A percentile compares a stretch with the other conserved stretches of the same genome.
Evolutionary conservation across 305 asterid genomes (phyloP).

Genomic region (Salvia sclarea): DNA sequence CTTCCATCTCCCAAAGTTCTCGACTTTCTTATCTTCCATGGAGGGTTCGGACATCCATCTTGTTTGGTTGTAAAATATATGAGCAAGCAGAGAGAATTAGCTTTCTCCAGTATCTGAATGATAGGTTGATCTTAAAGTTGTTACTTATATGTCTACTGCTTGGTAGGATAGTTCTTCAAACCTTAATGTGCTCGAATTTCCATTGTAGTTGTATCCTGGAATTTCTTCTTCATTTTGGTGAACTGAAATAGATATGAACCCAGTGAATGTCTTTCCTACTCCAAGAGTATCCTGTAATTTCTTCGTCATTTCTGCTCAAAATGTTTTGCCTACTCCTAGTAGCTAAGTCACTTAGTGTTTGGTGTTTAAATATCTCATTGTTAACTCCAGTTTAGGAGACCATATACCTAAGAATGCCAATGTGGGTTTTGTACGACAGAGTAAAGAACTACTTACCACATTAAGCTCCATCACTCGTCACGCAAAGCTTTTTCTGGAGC

Average conservation of each 20-base stretch:
- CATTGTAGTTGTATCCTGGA: background rate
- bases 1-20: conserved; percentile 15
- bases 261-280: background rate
- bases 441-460: conserved; percentile 23
- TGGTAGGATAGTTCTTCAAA: background rate
- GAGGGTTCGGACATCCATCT: background rate
- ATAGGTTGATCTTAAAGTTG: background rate
- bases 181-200: background rate
- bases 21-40: conserved; percentile 15
- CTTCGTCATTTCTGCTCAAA: background rate
- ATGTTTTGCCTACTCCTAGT: background rate
- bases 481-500: conserved; percentile 12
- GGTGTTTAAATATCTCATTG: background rate
- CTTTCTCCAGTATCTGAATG: background rate
- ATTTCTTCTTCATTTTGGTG: conserved; percentile 11
- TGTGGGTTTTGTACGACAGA: conserved; percentile 17
- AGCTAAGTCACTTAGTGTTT: background rate
- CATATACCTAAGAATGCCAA: conserved; percentile 4
- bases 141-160: conserved; percentile 5
- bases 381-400: conserved; percentile 7
- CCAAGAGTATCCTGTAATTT: background rate
- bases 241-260: background rate
- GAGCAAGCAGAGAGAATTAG: background rate
- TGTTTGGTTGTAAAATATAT: conserved; percentile 17
- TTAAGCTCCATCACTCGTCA: conserved; percentile 10